A percentile compares a stretch with the other conserved stretches of the same genome.
phyloP scores from a whole-genome alignment of 768 basidiomycete genomes.

The Sporobolomyces roseus region DNA sequence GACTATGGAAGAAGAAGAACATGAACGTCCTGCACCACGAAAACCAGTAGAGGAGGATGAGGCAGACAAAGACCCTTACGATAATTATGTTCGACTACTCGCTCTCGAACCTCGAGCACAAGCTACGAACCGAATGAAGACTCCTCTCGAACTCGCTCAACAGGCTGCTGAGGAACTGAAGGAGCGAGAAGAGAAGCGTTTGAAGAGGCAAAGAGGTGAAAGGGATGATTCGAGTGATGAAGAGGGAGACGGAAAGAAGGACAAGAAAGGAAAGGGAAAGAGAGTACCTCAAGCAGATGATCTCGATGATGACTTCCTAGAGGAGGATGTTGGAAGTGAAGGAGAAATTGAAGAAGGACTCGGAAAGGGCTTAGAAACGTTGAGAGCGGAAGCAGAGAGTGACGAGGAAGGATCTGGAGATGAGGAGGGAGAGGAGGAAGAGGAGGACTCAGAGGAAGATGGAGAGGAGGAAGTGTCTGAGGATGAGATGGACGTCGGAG shows the following conservation, averaged over 20 bases:
- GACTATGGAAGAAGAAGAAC: not conserved
- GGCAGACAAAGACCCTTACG: conserved; percentile 64
- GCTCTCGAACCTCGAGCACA: conserved; percentile 90
- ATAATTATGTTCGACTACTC: conserved; percentile 75
- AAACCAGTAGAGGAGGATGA: conserved; percentile 12
- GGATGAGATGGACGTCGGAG: conserved; percentile 31
- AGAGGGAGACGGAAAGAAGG: conserved; percentile 53
- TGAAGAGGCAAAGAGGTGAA: conserved; percentile 79
- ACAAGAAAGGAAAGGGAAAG: conserved; percentile 54
- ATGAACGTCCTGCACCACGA: conserved; percentile 12
- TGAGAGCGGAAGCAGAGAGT: conserved; percentile 49
- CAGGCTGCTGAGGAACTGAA: conserved; percentile 83
- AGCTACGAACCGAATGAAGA: conserved; percentile 91
- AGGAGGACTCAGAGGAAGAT: conserved; percentile 45
- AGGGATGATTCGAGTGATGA: conserved; percentile 60
- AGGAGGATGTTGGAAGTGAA: conserved; percentile 38
- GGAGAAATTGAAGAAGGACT: conserved; percentile 42
- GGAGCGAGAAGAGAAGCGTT: conserved; percentile 72
- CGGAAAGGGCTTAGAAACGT: conserved; percentile 51
- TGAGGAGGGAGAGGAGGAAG: conserved; percentile 49
- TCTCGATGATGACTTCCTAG: conserved; percentile 72
- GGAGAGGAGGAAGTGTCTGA: conserved; percentile 49
- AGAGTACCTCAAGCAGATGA: conserved; percentile 67
- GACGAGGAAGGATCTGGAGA: conserved; percentile 51
- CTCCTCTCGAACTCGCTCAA: conserved; percentile 85